Percentiles rank a stretch among this genome's conserved stretches.
These are phyloP conservation scores for Serendipita vermifera DNA, from an alignment of 768 basidiomycete genomes.

Conservation along the genomic window DNA sequence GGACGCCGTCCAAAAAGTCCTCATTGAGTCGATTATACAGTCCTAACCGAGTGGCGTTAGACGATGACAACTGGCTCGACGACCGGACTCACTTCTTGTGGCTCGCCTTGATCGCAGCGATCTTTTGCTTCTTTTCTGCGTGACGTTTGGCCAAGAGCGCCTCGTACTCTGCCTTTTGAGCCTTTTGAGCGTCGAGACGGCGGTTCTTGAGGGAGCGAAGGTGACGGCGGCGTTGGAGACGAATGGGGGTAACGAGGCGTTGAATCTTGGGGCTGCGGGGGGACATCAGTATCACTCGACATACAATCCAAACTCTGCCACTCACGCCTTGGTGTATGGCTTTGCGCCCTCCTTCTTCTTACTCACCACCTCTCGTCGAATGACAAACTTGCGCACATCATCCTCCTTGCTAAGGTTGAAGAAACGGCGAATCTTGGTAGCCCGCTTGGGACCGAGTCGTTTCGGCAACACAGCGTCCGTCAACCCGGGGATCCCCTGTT, in stretches of 20 bases:
- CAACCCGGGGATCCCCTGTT: slow-evolving; percentile 75
- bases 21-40: no score
- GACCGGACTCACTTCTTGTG: slow-evolving; percentile 52
- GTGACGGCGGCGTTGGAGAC: slow-evolving; percentile 93
- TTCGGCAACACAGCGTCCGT: slow-evolving; percentile 91
- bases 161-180: slow-evolving; percentile 90
- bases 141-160: slow-evolving; percentile 75
- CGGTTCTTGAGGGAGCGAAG: slow-evolving; percentile 78
- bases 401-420: slow-evolving; percentile 98
- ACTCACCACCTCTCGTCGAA: slow-evolving; percentile 80
- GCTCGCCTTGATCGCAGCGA: slow-evolving; percentile 73
- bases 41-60: no score
- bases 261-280: slow-evolving; percentile 82
- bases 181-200: slow-evolving; percentile 82
- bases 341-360: slow-evolving; percentile 81
- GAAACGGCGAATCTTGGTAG: slow-evolving; percentile 92
- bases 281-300: background rate
- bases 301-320: background rate
- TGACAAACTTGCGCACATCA: slow-evolving; percentile 95
- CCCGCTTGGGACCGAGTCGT: slow-evolving; percentile 91
- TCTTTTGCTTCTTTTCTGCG: slow-evolving; percentile 87
- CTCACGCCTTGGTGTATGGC: slow-evolving; percentile 90
- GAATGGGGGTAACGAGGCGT: slow-evolving; percentile 86
- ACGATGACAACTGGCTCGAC: no score
- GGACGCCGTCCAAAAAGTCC: no score